These are phyloP conservation scores for Teratosphaeria viscida DNA, from an alignment of 2,329 filamentous ascomycete species.

Conservation along the genomic window DNA sequence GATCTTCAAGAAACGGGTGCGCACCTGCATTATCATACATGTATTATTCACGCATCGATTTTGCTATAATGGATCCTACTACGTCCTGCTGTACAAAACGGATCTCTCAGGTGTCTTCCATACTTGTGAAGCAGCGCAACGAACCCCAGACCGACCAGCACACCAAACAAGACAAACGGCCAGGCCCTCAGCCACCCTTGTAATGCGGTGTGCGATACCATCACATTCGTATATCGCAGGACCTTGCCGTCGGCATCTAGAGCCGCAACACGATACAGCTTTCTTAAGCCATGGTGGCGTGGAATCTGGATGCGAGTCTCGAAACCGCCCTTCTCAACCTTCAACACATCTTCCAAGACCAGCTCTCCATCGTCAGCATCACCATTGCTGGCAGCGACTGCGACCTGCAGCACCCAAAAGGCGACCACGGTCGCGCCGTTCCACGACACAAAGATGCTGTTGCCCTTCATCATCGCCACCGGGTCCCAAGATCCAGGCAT, in stretches of 20 bases:
- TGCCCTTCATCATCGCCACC: constrained; percentile 10
- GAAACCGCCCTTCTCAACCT: constrained; percentile 7
- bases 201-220: not conserved
- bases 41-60: not conserved
- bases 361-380: constrained; percentile 1
- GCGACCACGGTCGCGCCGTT: constrained; percentile 39
- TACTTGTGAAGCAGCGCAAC: not conserved
- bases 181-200: not conserved
- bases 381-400: not conserved
- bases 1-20: not conserved
- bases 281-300: not conserved
- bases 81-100: not conserved
- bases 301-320: constrained; percentile 8
- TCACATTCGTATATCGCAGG: constrained; percentile 6
- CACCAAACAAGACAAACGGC: not conserved
- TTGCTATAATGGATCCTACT: not conserved
- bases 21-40: not conserved
- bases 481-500: constrained; percentile 16
- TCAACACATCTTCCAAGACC: constrained; percentile 3
- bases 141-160: not conserved
- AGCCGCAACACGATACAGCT: constrained; percentile 10
- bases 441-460: constrained; percentile 41
- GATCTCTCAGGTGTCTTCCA: not conserved
- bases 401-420: constrained; percentile 32
- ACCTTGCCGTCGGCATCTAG: constrained; percentile 9